Evolutionary conservation across 176 grass and related monocot genomes (phyloP).

Genomic region (Triticum aestivum): IWGSC_CS_RefSeq_v2.1 NC_057794.1:26397693-26398192

Average conservation of each 20-base stretch:
- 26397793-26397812: neutral
- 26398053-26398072: neutral
- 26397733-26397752: conserved; percentile 47
- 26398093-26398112: conserved; percentile 33
- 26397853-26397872: neutral
- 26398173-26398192: conserved; percentile 59
- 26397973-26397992: no score
- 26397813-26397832: neutral
- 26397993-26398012: no score
- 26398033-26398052: neutral
- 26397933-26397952: no score
- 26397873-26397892: no score
- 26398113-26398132: conserved; percentile 75
- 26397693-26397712: conserved; percentile 2
- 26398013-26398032: no score
- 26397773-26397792: conserved; percentile 42
- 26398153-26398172: conserved; percentile 61
- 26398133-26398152: conserved; percentile 58
- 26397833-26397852: neutral
- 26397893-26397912: no score
- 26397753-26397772: conserved; percentile 65
- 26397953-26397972: no score
- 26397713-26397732: neutral
- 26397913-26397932: no score
- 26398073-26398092: conserved; percentile 41